Evolutionary conservation across 768 basidiomycete species (phyloP).

Genomic region (Trametes villosa): DNA sequence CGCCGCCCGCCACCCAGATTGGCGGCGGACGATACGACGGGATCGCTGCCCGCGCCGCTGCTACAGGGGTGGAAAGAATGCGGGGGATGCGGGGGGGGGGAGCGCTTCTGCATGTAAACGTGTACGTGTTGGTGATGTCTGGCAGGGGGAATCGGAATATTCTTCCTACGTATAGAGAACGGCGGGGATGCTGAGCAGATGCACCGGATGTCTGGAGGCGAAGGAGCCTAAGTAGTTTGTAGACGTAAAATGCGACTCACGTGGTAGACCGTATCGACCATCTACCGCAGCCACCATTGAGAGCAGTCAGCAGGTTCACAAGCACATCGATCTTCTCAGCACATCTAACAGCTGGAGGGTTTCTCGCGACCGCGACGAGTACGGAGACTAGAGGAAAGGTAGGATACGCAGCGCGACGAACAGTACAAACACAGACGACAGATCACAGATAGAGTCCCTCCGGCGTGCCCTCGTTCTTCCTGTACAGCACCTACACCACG

Average conservation of each 20-base stretch:
- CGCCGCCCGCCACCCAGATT: neutral
- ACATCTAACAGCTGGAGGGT: neutral
- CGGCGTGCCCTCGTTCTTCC: conserved; percentile 97
- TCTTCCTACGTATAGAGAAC: too few species aligned
- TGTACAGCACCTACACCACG: conserved; percentile 71
- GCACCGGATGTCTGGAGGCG: too few species aligned
- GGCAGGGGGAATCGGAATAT: too few species aligned
- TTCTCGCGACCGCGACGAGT: neutral
- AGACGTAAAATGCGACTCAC: neutral
- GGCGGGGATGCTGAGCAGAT: too few species aligned
- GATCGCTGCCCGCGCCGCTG: neutral
- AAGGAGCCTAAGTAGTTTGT: too few species aligned
- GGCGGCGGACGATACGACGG: neutral
- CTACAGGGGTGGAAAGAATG: neutral
- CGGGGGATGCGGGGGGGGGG: too few species aligned
- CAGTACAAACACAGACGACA: conserved; percentile 19
- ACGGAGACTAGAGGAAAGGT: conserved; percentile 16
- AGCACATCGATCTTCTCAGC: neutral
- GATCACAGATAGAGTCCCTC: conserved; percentile 80
- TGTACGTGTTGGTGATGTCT: too few species aligned
- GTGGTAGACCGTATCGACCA: neutral
- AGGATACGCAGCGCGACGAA: conserved; percentile 18
- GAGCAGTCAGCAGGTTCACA: too few species aligned
- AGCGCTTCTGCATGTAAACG: neutral
- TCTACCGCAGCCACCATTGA: too few species aligned